A percentile compares a stretch with the other conserved stretches of the same genome.
Evolutionary conservation across 495 filamentous ascomycete species (phyloP).

Genomic region (Penicillium taxi): DNA sequence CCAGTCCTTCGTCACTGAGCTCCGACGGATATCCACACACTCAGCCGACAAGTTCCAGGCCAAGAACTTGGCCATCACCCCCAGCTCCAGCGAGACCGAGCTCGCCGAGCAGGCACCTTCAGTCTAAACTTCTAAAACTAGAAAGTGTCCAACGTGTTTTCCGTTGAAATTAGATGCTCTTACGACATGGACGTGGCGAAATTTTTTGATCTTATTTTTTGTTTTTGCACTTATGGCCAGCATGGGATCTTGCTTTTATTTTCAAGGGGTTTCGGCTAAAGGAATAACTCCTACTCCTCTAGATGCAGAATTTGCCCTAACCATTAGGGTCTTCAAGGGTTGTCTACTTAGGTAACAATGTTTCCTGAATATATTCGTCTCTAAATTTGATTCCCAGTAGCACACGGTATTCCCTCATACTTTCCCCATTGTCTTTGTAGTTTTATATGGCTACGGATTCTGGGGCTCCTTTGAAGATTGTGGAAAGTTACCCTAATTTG

Average conservation of each 20-base stretch:
- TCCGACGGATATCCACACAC: constrained; percentile 58
- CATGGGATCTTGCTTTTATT: constrained; percentile 7
- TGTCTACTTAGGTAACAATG: too few relatives aligned
- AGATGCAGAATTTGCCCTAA: too few relatives aligned
- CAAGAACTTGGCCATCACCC: constrained; percentile 21
- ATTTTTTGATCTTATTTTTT: constrained; percentile 14
- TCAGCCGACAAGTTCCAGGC: constrained; percentile 37
- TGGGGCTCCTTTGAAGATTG: too few relatives aligned
- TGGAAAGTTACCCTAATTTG: too few relatives aligned
- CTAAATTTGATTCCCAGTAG: too few relatives aligned
- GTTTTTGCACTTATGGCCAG: constrained; percentile 7
- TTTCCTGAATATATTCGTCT: too few relatives aligned
- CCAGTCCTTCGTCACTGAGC: constrained; percentile 81
- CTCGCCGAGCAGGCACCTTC: not conserved
- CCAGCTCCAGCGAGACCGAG: constrained; percentile 2
- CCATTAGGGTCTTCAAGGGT: too few relatives aligned
- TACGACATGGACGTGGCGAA: constrained; percentile 29
- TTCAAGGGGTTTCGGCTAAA: constrained; percentile 2
- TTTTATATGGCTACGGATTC: too few relatives aligned
- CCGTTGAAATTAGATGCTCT: constrained; percentile 17
- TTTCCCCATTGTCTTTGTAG: too few relatives aligned
- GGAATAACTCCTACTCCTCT: constrained; percentile 6
- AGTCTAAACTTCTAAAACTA: too few relatives aligned
- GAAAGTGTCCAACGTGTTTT: not conserved
- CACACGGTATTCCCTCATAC: too few relatives aligned